Evolutionary conservation across 768 basidiomycete species (phyloP).

Genomic region (Amanita fuliginea): DNA sequence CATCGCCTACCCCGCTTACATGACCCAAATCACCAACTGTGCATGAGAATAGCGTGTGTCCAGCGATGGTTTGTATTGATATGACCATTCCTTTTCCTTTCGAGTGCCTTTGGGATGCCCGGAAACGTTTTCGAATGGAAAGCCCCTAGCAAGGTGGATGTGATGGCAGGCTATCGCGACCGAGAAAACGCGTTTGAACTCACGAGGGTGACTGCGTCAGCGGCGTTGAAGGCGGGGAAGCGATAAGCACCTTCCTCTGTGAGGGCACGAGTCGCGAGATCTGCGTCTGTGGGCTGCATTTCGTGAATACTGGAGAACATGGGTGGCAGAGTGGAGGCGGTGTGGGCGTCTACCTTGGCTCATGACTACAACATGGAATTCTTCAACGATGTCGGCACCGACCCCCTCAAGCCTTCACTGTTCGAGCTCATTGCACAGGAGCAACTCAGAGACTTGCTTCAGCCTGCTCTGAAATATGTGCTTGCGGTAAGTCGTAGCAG

Average conservation of each 20-base stretch:
- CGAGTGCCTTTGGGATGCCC: conserved; percentile 54
- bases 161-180: not conserved
- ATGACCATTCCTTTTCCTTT: conserved; percentile 78
- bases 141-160: conserved; percentile 30
- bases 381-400: conserved; percentile 65
- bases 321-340: conserved; percentile 5
- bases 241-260: conserved; percentile 60
- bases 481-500: conserved; percentile 52
- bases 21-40: conserved; percentile 76
- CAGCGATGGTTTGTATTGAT: conserved; percentile 68
- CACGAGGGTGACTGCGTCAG: conserved; percentile 72
- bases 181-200: conserved; percentile 7
- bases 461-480: conserved; percentile 92
- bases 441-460: conserved; percentile 82
- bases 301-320: conserved; percentile 60
- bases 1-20: conserved; percentile 55
- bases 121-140: conserved; percentile 76
- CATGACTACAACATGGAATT: conserved; percentile 50
- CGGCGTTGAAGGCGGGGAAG: conserved; percentile 63
- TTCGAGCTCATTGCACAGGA: conserved; percentile 94
- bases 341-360: not conserved
- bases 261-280: conserved; percentile 62
- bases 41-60: conserved; percentile 72
- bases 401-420: conserved; percentile 68
- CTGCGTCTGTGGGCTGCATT: conserved; percentile 58